These are phyloP conservation scores for Globisporangium recalcitrans DNA, from an alignment of 352 stramenopile genomes.

Conservation along the genomic window DNA sequence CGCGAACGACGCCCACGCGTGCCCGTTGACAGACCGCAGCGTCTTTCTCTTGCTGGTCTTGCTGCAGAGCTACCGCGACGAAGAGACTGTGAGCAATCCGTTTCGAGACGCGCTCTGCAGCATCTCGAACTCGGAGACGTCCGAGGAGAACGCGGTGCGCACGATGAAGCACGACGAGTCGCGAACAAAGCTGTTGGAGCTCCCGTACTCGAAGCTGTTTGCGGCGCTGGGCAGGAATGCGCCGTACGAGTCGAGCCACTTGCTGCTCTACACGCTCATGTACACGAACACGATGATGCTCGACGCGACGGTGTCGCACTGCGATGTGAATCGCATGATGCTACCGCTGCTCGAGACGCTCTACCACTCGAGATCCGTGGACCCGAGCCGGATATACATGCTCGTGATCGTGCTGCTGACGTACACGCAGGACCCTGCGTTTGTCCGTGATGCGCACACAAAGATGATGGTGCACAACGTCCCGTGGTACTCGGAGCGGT, in stretches of 20 bases:
- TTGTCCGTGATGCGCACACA: conserved; percentile 59
- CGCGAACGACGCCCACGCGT: conserved; percentile 37
- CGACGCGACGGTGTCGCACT: conserved; percentile 36
- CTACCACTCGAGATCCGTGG: conserved; percentile 57
- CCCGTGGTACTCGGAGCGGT: conserved; percentile 73
- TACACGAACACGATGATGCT: conserved; percentile 60
- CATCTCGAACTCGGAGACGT: conserved; percentile 30
- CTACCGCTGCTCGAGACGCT: conserved; percentile 68
- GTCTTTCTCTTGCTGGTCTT: conserved; percentile 61
- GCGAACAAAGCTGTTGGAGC: conserved; percentile 21
- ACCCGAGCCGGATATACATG: conserved; percentile 67
- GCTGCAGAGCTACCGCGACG: conserved; percentile 65
- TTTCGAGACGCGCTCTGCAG: conserved; percentile 51
- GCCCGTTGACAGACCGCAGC: conserved; percentile 62
- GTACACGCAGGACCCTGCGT: conserved; percentile 54
- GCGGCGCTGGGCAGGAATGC: conserved; percentile 41
- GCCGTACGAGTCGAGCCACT: conserved; percentile 57
- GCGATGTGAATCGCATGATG: conserved; percentile 43
- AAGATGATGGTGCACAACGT: conserved; percentile 55
- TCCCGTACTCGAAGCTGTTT: conserved; percentile 55
- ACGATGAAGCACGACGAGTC: conserved; percentile 26
- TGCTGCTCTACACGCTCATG: conserved; percentile 71
- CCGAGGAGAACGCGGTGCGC: conserved; percentile 9
- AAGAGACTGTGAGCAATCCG: conserved; percentile 39
- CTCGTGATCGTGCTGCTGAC: conserved; percentile 65